Evolutionary conservation across 2,329 filamentous ascomycete species (phyloP).

Genomic region (Alternaria gansuensis): DNA sequence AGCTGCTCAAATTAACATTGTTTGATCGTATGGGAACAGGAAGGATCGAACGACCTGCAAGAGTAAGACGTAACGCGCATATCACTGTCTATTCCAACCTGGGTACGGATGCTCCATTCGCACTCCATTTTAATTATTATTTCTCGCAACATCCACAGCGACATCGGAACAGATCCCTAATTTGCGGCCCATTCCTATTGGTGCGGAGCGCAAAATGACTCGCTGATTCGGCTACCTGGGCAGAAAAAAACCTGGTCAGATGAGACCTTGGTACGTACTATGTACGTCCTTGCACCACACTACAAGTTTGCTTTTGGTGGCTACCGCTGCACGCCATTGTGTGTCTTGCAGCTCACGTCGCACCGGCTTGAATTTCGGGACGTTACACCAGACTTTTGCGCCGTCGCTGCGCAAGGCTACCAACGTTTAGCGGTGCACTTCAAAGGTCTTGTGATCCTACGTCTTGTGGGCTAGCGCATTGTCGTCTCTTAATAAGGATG

Average conservation of each 20-base stretch:
- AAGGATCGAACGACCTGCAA: neutral
- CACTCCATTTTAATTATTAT: neutral
- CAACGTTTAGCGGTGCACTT: conserved; percentile 4
- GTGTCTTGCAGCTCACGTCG: conserved; percentile 8
- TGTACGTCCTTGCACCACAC: conserved; percentile 1
- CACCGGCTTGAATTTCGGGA: conserved; percentile 6
- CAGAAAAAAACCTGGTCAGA: neutral
- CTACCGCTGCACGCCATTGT: conserved; percentile 14
- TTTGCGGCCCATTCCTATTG: neutral
- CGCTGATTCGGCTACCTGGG: neutral
- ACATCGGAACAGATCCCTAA: conserved; percentile 1
- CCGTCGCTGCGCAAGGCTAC: conserved; percentile 10
- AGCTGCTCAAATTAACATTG: neutral
- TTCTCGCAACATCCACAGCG: neutral
- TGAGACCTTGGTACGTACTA: neutral
- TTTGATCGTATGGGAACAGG: neutral
- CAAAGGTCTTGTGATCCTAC: neutral
- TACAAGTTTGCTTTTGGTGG: conserved; percentile 4
- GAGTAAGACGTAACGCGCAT: neutral
- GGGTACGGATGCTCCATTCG: conserved; percentile 3
- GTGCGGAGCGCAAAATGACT: neutral
- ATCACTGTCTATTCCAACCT: neutral
- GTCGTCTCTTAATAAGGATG: too few relatives aligned
- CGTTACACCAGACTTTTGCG: conserved; percentile 3
- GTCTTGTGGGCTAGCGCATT: neutral